Evolutionary conservation across 2,329 filamentous ascomycete species (phyloP).

Genomic region (Colletotrichum kahawae): DNA sequence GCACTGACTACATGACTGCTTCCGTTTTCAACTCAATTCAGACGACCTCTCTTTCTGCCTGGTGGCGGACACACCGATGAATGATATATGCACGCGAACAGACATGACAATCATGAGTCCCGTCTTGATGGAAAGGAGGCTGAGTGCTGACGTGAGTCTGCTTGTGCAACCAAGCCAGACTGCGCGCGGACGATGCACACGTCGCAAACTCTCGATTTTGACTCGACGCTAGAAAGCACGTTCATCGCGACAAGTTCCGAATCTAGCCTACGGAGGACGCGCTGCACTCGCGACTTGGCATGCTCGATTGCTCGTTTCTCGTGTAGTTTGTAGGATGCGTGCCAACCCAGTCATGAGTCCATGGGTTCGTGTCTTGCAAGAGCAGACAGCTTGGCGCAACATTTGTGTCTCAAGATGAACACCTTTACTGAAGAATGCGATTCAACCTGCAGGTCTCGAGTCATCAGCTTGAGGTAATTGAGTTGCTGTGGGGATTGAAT

Average conservation of each 20-base stretch:
- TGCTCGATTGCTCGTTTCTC: not conserved
- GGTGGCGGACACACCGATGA: not conserved
- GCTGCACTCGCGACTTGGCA: not conserved
- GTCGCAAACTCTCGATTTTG: not conserved
- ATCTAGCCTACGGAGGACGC: not conserved
- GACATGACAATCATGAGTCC: not conserved
- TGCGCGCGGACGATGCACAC: not conserved
- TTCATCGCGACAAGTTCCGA: conserved; percentile 10
- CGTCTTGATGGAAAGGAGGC: not conserved
- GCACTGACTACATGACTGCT: not conserved
- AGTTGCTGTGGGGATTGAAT: not conserved
- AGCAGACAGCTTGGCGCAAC: not conserved
- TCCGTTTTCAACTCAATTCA: not conserved
- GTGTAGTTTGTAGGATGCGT: not conserved
- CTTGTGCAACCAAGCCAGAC: not conserved
- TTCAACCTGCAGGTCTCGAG: not conserved
- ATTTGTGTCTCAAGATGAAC: not conserved
- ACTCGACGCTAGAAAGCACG: conserved; percentile 2
- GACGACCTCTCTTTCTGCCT: not conserved
- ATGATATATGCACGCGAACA: not conserved
- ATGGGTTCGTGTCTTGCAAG: not conserved
- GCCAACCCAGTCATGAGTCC: not conserved
- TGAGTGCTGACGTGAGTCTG: not conserved
- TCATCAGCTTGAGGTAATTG: not conserved
- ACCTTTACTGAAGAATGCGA: not conserved